These are phyloP conservation scores for Dendrobium officinale DNA, from an alignment of 106 monocot species.

Conservation along the genomic window DNA sequence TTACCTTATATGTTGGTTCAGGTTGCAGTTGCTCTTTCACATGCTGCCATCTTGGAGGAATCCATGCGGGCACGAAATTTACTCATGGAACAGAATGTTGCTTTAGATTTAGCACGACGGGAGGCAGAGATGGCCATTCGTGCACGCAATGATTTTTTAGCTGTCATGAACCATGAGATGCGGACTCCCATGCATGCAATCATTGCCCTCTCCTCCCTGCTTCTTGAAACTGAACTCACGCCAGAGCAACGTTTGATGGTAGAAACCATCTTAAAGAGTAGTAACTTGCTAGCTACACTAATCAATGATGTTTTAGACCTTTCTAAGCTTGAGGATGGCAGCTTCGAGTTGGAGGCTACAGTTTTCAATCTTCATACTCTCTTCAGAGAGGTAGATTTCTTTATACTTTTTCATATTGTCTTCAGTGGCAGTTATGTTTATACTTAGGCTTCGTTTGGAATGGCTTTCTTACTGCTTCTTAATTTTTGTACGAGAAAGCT, in stretches of 20 bases:
- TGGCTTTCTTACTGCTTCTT: too few relatives aligned
- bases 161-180: slow-evolving; percentile 99
- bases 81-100: slow-evolving; percentile 90
- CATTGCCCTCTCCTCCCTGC: slow-evolving; percentile 64
- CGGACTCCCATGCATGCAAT: slow-evolving; percentile 81
- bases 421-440: not conserved
- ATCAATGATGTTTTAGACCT: slow-evolving; percentile 91
- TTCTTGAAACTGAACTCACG: slow-evolving; percentile 80
- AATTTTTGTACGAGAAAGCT: too few relatives aligned
- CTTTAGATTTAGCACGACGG: slow-evolving; percentile 76
- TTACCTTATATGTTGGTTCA: slow-evolving; percentile 17
- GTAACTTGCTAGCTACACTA: slow-evolving; percentile 76
- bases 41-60: slow-evolving; percentile 95
- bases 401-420: not conserved
- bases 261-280: slow-evolving; percentile 81
- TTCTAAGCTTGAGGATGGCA: slow-evolving; percentile 86
- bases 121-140: slow-evolving; percentile 93
- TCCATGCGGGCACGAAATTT: slow-evolving; percentile 93
- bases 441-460: not conserved
- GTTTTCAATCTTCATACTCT: slow-evolving; percentile 80
- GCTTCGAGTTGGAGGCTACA: slow-evolving; percentile 55
- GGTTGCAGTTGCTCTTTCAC: slow-evolving; percentile 98
- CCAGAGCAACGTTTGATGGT: slow-evolving; percentile 85
- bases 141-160: slow-evolving; percentile 90
- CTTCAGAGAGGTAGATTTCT: slow-evolving; percentile 62